phyloP scores from a whole-genome alignment of 2,329 filamentous ascomycete species.

The Colletotrichum australisinense region DNA sequence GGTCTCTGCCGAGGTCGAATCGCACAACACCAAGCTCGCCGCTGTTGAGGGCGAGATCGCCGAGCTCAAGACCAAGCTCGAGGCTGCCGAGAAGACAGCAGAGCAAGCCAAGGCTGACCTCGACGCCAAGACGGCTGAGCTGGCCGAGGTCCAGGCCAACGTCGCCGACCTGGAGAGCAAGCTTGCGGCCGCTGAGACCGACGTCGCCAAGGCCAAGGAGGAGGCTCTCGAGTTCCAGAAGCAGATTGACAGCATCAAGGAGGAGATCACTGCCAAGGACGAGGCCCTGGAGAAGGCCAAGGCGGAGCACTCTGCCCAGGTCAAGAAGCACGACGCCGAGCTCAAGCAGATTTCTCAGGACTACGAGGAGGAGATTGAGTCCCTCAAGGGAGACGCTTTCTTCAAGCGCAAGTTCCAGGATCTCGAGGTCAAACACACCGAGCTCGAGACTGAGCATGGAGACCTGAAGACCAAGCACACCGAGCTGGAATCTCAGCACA shows the following conservation, averaged over 20 bases:
- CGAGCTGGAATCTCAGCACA: conserved; percentile 11
- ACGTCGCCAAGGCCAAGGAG: conserved; percentile 56
- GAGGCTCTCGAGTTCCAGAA: conserved; percentile 60
- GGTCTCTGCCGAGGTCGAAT: conserved; percentile 57
- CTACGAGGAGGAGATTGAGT: conserved; percentile 74
- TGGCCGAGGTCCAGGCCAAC: conserved; percentile 52
- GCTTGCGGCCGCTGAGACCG: conserved; percentile 57
- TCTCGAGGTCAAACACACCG: conserved; percentile 67
- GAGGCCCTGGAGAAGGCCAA: conserved; percentile 62
- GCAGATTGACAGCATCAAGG: conserved; percentile 59
- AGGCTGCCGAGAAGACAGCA: conserved; percentile 59
- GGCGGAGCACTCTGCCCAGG: conserved; percentile 53
- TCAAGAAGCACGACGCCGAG: conserved; percentile 66
- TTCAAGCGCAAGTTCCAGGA: conserved; percentile 74
- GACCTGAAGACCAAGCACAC: conserved; percentile 35
- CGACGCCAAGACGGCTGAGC: conserved; percentile 53
- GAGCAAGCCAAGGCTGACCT: conserved; percentile 56
- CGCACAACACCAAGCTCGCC: conserved; percentile 57
- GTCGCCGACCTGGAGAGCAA: conserved; percentile 58
- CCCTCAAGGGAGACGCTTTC: conserved; percentile 70
- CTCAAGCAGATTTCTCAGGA: conserved; percentile 69
- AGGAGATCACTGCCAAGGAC: conserved; percentile 60
- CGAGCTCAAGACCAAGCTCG: conserved; percentile 60
- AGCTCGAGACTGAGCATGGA: conserved; percentile 53
- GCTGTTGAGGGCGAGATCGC: conserved; percentile 63